Evolutionary conservation across 805 yeast species (phyloP), one percentile per base, ranked within the genome.

Genomic region (Candida yuanshanica): DNA sequence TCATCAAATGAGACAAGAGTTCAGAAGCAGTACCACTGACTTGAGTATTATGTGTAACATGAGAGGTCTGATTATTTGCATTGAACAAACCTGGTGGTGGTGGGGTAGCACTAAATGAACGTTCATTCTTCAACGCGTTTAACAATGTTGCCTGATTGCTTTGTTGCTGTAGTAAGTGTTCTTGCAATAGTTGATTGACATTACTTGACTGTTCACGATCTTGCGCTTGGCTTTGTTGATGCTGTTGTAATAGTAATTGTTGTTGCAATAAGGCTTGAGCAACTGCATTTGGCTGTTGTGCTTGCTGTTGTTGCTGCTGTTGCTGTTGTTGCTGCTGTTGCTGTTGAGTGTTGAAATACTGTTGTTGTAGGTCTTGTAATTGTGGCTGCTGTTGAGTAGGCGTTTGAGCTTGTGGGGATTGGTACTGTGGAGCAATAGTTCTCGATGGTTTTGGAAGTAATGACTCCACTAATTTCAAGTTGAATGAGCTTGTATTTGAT

Each of bases 1-100:
- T 81, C 80, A 89, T 81, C 57, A 89, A 69, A 61, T 88, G 96
- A 43, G 79, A 86, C 52, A 89, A 71, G 55, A 89, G 71, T 57
- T 88, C 95, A 32, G 88, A 80, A 45, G 90, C 82, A 37, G 84
- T 78, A 21, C 79, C 75, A 7, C 51, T 51, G 35, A 37, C 51
- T 27, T 27, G 31, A 18, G n/a, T 27, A 24, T 39, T 49, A 17
- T 38, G 48, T 7, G 33, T 37, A 33, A 35, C 43, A 13, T 26
- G 37, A 32, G 33, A 42, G 18, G 17, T 51, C 23, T 42, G 55
- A 33, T 41, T 43, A 43, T 36, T 38, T 41, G 55, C 45, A 26
- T 55, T 47, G 51, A 78, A 75, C 51, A 81, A 68, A 5, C 89
- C 89, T 6, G 89, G 91, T 31, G 90, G 90, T 5, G 88, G 85